Conservation (phyloP, 129 eudicot species). For the Arctium minus region DNA sequence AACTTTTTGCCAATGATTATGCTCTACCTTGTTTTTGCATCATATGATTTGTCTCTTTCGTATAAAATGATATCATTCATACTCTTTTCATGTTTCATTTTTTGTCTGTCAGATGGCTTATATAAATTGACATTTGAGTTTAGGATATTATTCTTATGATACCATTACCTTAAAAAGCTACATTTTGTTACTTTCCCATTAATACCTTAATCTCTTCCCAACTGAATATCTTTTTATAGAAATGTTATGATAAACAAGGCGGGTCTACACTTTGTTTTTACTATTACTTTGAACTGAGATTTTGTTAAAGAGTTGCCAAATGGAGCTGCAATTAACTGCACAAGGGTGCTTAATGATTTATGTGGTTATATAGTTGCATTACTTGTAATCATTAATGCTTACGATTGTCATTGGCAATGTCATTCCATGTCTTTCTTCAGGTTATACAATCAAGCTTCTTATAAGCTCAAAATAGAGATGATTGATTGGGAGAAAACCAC, state of each 20-base stretch:
- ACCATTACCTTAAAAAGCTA: neutral
- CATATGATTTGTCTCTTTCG: neutral
- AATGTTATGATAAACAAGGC: neutral
- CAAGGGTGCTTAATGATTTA: neutral
- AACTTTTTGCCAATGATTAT: neutral
- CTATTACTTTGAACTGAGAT: conserved; percentile 6
- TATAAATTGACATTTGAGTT: neutral
- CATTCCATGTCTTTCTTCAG: neutral
- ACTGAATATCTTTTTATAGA: neutral
- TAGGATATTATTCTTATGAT: neutral
- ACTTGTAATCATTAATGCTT: neutral
- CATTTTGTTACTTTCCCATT: neutral
- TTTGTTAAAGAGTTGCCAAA: conserved; percentile 6
- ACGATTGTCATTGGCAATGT: neutral
- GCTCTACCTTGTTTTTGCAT: neutral
- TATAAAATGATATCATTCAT: neutral
- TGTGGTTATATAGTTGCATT: neutral
- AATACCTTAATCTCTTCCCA: neutral
- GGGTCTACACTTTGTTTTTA: neutral
- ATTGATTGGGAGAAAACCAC: neutral
- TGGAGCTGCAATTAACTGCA: neutral
- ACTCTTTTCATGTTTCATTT: neutral
- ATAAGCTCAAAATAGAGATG: neutral
- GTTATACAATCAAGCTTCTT: neutral
- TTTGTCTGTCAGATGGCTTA: neutral